Base-by-base conservation (phyloP, 306 rosid genomes). In the Carpinus fangiana region DNA sequence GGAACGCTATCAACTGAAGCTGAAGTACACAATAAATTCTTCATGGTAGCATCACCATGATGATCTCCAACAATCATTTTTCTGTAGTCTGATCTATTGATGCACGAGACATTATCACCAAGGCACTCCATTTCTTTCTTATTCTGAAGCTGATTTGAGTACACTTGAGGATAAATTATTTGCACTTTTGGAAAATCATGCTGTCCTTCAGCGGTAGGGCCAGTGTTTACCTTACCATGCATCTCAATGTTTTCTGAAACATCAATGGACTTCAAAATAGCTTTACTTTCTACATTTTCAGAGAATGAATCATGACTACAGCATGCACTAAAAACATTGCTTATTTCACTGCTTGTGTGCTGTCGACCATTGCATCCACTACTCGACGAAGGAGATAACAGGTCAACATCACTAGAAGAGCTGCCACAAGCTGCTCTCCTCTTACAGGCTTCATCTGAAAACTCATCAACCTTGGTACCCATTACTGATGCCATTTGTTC, bases 331-430 rank as follows among this genome's bases (percentile, higher is more conserved):
- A 46, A 51, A 16, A 80, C 13, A 53, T 73, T 52, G 61, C 57
- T 77, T 21, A 56, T 59, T 78, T 73, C 78, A 17, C 38, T 77
- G 78, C 73, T 71, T 34, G 65, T 47, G 36, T n/a, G 34, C 55
- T 62, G 46, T 52, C 66, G 11, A 50, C 78, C 34, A 8, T 73
- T 68, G 73, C 59, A 65, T 51, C n/a, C 31, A 11, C 70, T 67
- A 73, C 66, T 77, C 56, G 47, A 31, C 7, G 69, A 80, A 77
- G 41, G 67, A 61, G 78, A 74, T 53, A 72, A 74, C 31, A 53
- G 21, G 73, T 52, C 21, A 21, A 28, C 64, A 64, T 71, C 72
- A 45, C 38, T 43, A 43, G 47, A 38, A 52, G 66, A 57, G 74
- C 47, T 26, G 26, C 7, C 12, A 62, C 18, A 10, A 4, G 38